phyloP scores from a whole-genome alignment of 2,329 filamentous ascomycete species.

The Pestalotiopsis fici region DNA sequence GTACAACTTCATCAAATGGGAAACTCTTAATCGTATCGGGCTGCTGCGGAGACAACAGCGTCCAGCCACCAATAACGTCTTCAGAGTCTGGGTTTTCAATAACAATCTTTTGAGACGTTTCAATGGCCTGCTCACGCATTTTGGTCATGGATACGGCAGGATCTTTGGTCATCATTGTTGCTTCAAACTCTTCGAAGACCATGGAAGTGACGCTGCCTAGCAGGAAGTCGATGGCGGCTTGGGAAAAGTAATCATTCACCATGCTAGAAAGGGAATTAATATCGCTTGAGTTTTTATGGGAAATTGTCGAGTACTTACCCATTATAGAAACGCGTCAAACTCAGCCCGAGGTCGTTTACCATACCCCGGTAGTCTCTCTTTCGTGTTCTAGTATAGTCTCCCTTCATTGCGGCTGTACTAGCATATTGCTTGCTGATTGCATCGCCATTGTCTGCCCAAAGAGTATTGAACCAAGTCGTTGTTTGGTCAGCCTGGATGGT shows the following conservation, averaged over 20 bases:
- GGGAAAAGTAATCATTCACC: constrained; percentile 96
- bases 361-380: constrained; percentile 91
- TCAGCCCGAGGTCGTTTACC: constrained; percentile 86
- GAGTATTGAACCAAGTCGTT: constrained; percentile 90
- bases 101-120: constrained; percentile 83
- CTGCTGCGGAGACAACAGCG: constrained; percentile 73
- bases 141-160: constrained; percentile 84
- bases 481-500: constrained; percentile 74
- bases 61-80: constrained; percentile 88
- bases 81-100: constrained; percentile 75
- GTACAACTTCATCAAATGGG: constrained; percentile 84
- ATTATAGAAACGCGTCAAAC: constrained; percentile 73
- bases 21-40: constrained; percentile 69
- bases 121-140: constrained; percentile 85
- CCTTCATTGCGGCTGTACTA: constrained; percentile 92
- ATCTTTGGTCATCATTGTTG: constrained; percentile 89
- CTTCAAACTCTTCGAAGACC: constrained; percentile 93
- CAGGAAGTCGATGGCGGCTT: constrained; percentile 92
- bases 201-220: constrained; percentile 82
- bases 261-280: constrained; percentile 64
- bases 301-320: constrained; percentile 46
- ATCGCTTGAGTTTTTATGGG: background rate
- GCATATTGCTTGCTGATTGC: constrained; percentile 95
- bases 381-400: constrained; percentile 89
- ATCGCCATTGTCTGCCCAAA: constrained; percentile 98